Evolutionary conservation across 2,329 filamentous ascomycete species (phyloP).

Genomic region (Lachnellula willkommii): DNA sequence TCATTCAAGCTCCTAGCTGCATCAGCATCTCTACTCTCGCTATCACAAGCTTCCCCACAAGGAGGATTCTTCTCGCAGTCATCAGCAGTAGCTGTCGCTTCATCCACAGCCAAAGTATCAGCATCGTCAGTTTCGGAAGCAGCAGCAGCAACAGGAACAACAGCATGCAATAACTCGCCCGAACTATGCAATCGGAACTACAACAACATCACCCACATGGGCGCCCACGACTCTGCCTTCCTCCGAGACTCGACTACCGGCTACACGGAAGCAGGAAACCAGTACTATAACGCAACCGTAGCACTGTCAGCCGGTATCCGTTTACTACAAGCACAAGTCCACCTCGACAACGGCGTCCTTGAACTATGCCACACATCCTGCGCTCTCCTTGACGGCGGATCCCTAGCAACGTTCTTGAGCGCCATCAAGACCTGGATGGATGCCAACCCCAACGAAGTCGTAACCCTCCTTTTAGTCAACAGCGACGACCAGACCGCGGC

Average conservation of each 20-base stretch:
- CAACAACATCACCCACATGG: constrained; percentile 71
- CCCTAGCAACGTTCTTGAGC: constrained; percentile 49
- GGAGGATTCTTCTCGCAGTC: background rate
- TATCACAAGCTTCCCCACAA: constrained; percentile 23
- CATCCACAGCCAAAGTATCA: constrained; percentile 9
- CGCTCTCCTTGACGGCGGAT: constrained; percentile 52
- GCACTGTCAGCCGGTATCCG: constrained; percentile 60
- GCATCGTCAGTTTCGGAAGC: constrained; percentile 14
- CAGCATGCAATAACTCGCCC: constrained; percentile 73
- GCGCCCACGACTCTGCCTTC: constrained; percentile 62
- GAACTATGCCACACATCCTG: constrained; percentile 57
- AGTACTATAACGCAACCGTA: constrained; percentile 51
- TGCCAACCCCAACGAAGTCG: constrained; percentile 52
- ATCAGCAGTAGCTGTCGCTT: background rate
- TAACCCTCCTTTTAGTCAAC: constrained; percentile 60
- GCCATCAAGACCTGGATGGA: constrained; percentile 58
- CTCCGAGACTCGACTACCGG: constrained; percentile 42
- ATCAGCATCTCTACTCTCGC: constrained; percentile 22
- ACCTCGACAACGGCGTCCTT: constrained; percentile 45
- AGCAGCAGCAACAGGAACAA: constrained; percentile 21
- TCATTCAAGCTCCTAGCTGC: constrained; percentile 17
- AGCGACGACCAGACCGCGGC: constrained; percentile 50
- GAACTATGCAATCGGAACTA: constrained; percentile 65
- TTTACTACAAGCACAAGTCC: constrained; percentile 60
- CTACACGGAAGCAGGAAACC: constrained; percentile 47